Evolutionary conservation across 805 yeast genomes (phyloP), one percentile per base, ranked within the genome.

Genomic region (Yarrowia hollandica): DNA sequence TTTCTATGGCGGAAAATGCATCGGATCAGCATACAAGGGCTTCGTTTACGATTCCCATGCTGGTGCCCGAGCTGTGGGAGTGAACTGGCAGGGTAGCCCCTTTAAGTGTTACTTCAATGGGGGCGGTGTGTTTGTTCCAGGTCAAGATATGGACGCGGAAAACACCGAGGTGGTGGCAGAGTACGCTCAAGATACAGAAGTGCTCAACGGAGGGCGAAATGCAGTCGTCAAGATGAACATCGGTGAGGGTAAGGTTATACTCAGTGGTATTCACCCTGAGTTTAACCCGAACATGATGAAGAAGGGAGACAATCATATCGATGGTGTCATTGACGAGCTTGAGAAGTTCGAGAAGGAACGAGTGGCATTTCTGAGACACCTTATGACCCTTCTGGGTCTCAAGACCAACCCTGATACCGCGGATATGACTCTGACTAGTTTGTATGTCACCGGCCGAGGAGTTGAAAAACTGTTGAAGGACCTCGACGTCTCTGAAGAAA

Each of bases 181-280:
- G 4, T 94, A 88, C 67, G 67, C 67, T 0, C 88, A 81, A 0
- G 71, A 74, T 0, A 66, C 83, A 0, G 86, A 84, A 48, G 84
- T 87, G 8, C 74, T 71, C 10, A 66, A 72, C 3, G 71, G 71
- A 5, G 67, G 69, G 4, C 66, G 96, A 0, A 31, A 21, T 28
- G 96, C 97, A 0, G 87, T 82, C 0, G 81, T 94, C 3, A 72
- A 79, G 60, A 81, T 89, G 65, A 74, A 75, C 9, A 81, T 82
- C 2, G 97, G 96, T 1, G 74, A 79, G 14, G 99, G 99, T 3
- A 74, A 73, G 33, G 96, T 85, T 0, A 71, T 94, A 9, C 76
- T 94, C 11, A 77, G 86, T 12, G 98, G 98, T 0, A 80, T 89
- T 0, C 99, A 94, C 71, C 96, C 97, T 0, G 99, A 94, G 71